Conservation (phyloP, 768 basidiomycete species). For the Podaxis sp. region DNA sequence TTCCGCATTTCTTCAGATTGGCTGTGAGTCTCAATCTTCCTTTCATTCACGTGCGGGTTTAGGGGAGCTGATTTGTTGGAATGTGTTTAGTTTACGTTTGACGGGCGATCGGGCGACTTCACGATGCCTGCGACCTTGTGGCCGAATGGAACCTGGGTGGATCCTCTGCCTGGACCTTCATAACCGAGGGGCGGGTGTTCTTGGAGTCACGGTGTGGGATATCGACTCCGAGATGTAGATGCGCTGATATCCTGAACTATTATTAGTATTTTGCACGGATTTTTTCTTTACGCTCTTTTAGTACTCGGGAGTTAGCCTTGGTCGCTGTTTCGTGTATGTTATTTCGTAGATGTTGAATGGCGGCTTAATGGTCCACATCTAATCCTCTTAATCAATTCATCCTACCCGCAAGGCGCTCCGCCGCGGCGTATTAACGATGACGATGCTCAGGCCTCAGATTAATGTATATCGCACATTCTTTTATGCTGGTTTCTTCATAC, state of each 20-base stretch:
- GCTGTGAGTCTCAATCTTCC: conserved; percentile 52
- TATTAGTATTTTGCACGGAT: too few species aligned
- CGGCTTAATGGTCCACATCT: too few species aligned
- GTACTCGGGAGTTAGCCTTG: too few species aligned
- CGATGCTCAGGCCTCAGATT: neutral
- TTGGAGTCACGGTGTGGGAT: neutral
- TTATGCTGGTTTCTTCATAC: neutral
- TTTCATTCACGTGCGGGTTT: neutral
- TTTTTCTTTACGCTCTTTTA: too few species aligned
- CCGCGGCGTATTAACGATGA: neutral
- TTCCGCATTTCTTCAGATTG: conserved; percentile 79
- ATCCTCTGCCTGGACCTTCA: conserved; percentile 73
- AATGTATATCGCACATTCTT: neutral
- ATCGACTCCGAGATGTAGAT: neutral
- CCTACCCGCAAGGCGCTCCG: too few species aligned
- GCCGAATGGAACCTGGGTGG: conserved; percentile 81
- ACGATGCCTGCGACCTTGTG: conserved; percentile 76
- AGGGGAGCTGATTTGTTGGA: neutral
- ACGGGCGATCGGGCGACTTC: conserved; percentile 64
- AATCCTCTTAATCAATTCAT: too few species aligned
- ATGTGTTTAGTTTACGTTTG: conserved; percentile 44
- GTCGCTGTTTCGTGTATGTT: too few species aligned
- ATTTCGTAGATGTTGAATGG: too few species aligned
- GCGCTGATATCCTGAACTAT: too few species aligned
- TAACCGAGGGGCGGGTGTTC: conserved; percentile 13